Evolutionary conservation across 2,329 filamentous ascomycete species (phyloP), one percentile per base, ranked within the genome.

Genomic region (Juglanconis sp.): DNA sequence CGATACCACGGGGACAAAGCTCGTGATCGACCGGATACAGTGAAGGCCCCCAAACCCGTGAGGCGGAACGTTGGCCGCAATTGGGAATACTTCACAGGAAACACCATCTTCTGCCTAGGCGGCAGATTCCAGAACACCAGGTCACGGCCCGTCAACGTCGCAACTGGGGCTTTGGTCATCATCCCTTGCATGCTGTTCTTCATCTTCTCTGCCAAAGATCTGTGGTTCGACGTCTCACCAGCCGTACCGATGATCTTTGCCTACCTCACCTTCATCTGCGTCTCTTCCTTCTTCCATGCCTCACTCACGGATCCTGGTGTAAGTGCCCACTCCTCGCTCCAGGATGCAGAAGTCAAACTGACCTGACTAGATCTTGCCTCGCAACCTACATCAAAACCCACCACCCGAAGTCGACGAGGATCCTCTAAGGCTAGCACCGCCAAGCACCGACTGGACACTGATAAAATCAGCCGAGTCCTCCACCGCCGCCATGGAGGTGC

Each of bases 401-500:
- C 87, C 89, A 1, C 74, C 83, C 32, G 85, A 88, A 68, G 85
- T 88, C 52, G 83, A 89, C 66, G 89, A 93, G 42, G 93, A 98
- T 70, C 92, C 92, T 5, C 79, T 97, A 44, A 84, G 86, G 40
- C 76, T 96, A 48, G 92, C 90, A 1, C 94, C 93, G 17, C 87
- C 92, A 1, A 95, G 90, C 6, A 98, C 91, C 55, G 92, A 96
- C 73, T 99, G 95, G 95, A 90, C 91, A 7, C 86, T 96, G 78
- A 90, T 98, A 67, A 90, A 93, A 69, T 91, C 92, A 9, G 85
- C 89, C 42, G 88, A 88, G 62, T 86, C 80, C 46, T 79, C 85
- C 9, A 89, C 90, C 36, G 89, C 92, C 8, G 93, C 93, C 5
- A 97, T 99, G 91, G 95, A 99, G 72, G 93, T 99, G 1, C 95